These are phyloP conservation scores for Pisolithus microcarpus DNA, from an alignment of 768 basidiomycete genomes.

Conservation along the genomic window DNA sequence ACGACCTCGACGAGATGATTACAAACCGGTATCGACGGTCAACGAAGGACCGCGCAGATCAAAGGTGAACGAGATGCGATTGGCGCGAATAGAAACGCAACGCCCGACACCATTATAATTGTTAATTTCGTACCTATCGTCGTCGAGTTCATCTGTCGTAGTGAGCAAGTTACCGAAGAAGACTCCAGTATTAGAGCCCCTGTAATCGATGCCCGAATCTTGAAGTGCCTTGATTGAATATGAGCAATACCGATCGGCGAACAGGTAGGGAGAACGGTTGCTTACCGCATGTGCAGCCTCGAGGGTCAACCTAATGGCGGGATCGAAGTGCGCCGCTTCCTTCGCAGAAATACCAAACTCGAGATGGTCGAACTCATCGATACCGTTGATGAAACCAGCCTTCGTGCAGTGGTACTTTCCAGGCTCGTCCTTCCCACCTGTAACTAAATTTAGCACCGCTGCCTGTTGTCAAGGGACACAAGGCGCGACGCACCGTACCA, in stretches of 20 bases:
- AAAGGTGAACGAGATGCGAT: conserved; percentile 29
- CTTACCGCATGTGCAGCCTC: conserved; percentile 26
- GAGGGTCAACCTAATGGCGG: conserved; percentile 24
- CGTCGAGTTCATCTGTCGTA: conserved; percentile 22
- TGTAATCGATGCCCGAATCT: conserved; percentile 43
- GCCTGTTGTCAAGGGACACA: neutral
- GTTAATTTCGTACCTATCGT: conserved; percentile 21
- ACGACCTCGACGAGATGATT: neutral
- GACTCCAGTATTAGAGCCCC: conserved; percentile 36
- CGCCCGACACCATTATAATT: conserved; percentile 25
- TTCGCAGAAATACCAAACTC: conserved; percentile 29
- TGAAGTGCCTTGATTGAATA: conserved; percentile 25
- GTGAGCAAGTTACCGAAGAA: conserved; percentile 31
- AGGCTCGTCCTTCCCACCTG: conserved; percentile 26
- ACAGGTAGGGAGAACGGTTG: neutral
- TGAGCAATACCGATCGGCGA: neutral
- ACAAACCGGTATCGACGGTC: conserved; percentile 32
- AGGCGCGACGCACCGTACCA: conserved; percentile 21
- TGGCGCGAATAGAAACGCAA: conserved; percentile 24
- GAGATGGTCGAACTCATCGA: conserved; percentile 28
- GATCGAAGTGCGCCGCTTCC: conserved; percentile 26
- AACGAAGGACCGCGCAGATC: conserved; percentile 42
- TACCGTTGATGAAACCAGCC: conserved; percentile 23
- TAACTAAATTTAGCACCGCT: too few species aligned
- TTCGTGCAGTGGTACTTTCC: conserved; percentile 25